Conservation (phyloP, 1,139 yeast species). For the Saccharomyces hybrid region DNA sequence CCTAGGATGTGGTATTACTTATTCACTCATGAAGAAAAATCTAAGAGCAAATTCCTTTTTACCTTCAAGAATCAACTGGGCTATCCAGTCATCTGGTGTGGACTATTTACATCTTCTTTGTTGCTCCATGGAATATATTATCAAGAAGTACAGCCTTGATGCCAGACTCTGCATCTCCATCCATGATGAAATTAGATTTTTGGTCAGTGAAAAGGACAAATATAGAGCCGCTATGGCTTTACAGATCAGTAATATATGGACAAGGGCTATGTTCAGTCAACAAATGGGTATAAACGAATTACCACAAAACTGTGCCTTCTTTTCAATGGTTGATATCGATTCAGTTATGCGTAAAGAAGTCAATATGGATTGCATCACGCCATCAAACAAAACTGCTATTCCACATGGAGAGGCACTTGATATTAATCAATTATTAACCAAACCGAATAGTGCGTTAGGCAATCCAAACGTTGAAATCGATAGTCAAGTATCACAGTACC, state of each 20-base stretch:
- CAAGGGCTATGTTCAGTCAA: slow-evolving; percentile 91
- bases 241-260: slow-evolving; percentile 91
- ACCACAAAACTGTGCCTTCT: slow-evolving; percentile 94
- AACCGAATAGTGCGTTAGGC: slow-evolving; percentile 22
- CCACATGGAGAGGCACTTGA: slow-evolving; percentile 73
- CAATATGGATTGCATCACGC: slow-evolving; percentile 79
- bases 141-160: slow-evolving; percentile 54
- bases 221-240: slow-evolving; percentile 73
- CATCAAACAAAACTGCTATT: slow-evolving; percentile 68
- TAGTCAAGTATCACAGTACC: slow-evolving; percentile 15
- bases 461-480: slow-evolving; percentile 14
- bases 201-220: slow-evolving; percentile 65
- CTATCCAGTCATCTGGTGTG: slow-evolving; percentile 96
- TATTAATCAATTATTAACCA: slow-evolving; percentile 46
- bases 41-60: slow-evolving; percentile 61
- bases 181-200: slow-evolving; percentile 87
- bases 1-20: slow-evolving; percentile 87
- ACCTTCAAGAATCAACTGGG: slow-evolving; percentile 95
- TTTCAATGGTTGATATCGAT: slow-evolving; percentile 90
- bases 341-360: slow-evolving; percentile 85
- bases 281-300: slow-evolving; percentile 83
- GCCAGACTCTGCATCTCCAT: slow-evolving; percentile 84
- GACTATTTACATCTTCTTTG: slow-evolving; percentile 84
- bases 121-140: slow-evolving; percentile 81
- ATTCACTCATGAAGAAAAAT: slow-evolving; percentile 63